These are phyloP conservation scores for Curvularia eragrostidis DNA, from an alignment of 2,329 filamentous ascomycete genomes.

Conservation along the genomic window DNA sequence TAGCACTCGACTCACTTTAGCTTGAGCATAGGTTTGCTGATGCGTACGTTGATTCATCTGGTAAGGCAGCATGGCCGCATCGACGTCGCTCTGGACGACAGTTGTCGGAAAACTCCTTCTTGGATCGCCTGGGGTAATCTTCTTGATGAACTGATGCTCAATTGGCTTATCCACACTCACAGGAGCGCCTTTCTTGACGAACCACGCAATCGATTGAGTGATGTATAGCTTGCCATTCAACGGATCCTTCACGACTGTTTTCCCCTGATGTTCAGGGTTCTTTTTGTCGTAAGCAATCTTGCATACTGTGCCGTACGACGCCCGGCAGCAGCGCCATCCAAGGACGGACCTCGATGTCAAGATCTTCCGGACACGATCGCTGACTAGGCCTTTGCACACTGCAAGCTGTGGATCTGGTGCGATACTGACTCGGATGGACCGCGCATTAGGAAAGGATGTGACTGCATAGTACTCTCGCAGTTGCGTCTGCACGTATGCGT, in stretches of 20 bases:
- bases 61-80: constrained; percentile 32
- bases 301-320: constrained; percentile 49
- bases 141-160: constrained; percentile 44
- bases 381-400: constrained; percentile 61
- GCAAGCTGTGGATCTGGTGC: constrained; percentile 62
- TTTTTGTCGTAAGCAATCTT: constrained; percentile 47
- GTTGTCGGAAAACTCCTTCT: constrained; percentile 42
- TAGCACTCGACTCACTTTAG: background rate
- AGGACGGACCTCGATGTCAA: constrained; percentile 54
- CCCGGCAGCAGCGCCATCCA: constrained; percentile 48
- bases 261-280: constrained; percentile 41
- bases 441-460: constrained; percentile 32
- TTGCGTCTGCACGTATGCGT: constrained; percentile 50
- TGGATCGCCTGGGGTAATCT: constrained; percentile 42
- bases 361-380: constrained; percentile 59
- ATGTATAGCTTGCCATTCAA: constrained; percentile 48
- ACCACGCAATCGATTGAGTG: constrained; percentile 48
- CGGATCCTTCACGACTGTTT: constrained; percentile 35
- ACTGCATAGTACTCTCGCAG: constrained; percentile 45
- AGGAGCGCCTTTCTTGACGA: constrained; percentile 45
- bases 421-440: constrained; percentile 39
- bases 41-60: constrained; percentile 37
- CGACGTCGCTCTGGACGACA: constrained; percentile 39
- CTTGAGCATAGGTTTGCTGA: background rate
- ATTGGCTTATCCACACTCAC: constrained; percentile 45